A percentile compares a stretch with the other conserved stretches of the same genome.
These are phyloP conservation scores for Oenanthe sinensis DNA, from an alignment of 129 eudicot species.

Conservation along the genomic window DNA sequence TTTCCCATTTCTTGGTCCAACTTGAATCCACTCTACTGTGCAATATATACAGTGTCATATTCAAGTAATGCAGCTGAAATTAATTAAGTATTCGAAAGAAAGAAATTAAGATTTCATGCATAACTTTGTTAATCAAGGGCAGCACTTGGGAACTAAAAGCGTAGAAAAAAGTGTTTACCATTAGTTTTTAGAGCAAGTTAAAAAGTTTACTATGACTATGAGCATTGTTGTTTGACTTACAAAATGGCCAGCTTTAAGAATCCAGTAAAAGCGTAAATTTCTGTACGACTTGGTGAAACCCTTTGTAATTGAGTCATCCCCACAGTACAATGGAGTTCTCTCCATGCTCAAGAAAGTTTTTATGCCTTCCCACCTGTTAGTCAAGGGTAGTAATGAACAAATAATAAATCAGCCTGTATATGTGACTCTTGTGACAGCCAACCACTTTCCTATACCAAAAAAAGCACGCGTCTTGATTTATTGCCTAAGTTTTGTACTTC, in stretches of 20 bases:
- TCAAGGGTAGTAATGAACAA: background rate
- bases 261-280: constrained; percentile 79
- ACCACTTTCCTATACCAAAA: background rate
- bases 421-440: background rate
- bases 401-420: background rate
- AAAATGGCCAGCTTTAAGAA: constrained; percentile 92
- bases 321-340: constrained; percentile 71
- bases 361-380: constrained; percentile 76
- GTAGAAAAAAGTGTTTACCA: too few relatives aligned
- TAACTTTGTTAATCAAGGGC: background rate
- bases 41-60: background rate
- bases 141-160: background rate
- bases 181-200: background rate
- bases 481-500: background rate
- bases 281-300: constrained; percentile 56
- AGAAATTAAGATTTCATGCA: background rate
- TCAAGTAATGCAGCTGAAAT: background rate
- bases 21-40: background rate
- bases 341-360: constrained; percentile 49
- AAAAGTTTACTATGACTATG: too few relatives aligned
- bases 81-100: background rate
- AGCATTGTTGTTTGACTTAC: constrained; percentile 38
- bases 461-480: background rate
- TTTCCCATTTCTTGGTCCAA: background rate
- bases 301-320: constrained; percentile 30